Conservation (phyloP, 2,329 filamentous ascomycete species). For the Hymenoscyphus scutula region DNA sequence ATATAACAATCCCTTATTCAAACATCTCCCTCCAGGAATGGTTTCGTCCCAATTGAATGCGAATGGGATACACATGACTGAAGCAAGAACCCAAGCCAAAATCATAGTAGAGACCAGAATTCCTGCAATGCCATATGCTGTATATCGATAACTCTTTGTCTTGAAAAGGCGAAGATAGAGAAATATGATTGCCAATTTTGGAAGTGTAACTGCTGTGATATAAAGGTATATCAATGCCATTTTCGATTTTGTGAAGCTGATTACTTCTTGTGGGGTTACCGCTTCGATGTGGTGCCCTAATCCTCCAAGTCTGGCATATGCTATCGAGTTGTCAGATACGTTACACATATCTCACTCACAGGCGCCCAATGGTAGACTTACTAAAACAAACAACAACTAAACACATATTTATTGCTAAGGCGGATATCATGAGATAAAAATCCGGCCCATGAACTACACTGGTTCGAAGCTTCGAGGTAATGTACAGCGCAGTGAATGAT, state of each 20-base stretch:
- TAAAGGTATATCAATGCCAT: slow-evolving; percentile 8
- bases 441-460: background rate
- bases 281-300: slow-evolving; percentile 6
- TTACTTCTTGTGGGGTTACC: background rate
- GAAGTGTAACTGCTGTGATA: slow-evolving; percentile 5
- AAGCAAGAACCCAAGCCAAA: background rate
- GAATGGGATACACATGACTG: slow-evolving; percentile 5
- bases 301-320: slow-evolving; percentile 6
- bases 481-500: background rate
- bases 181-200: slow-evolving; percentile 8
- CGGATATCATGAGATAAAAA: slow-evolving; percentile 7
- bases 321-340: background rate
- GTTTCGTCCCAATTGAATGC: slow-evolving; percentile 11
- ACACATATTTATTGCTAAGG: slow-evolving; percentile 6
- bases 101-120: background rate
- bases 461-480: background rate
- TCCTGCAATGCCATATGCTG: background rate
- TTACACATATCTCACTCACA: no score
- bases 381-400: slow-evolving; percentile 4
- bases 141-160: background rate
- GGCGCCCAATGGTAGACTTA: no score
- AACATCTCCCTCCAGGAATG: slow-evolving; percentile 22
- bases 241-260: slow-evolving; percentile 2
- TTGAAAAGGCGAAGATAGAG: slow-evolving; percentile 11
- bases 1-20: slow-evolving; percentile 48